Conservation (phyloP, 305 asterid genomes). For the Fraxinus sp. region DNA sequence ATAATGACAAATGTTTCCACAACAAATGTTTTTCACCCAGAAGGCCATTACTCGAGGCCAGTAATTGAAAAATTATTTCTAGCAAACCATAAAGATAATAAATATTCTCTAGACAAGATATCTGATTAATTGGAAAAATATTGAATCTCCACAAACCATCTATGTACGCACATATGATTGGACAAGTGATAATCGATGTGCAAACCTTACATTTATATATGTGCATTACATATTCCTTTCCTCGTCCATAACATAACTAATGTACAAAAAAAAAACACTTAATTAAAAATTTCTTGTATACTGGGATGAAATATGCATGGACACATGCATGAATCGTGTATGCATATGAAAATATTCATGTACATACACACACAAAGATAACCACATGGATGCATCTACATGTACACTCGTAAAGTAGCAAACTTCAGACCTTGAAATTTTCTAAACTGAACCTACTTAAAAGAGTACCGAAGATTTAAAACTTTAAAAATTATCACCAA, state of each 20-base stretch:
- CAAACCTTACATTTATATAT: background rate
- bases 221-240: background rate
- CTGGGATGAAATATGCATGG: background rate
- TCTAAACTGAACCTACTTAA: background rate
- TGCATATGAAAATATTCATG: background rate
- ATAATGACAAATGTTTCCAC: background rate
- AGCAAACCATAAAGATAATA: background rate
- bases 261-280: background rate
- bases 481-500: background rate
- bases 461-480: background rate
- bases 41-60: background rate
- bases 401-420: background rate
- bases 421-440: background rate
- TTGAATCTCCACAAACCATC: background rate
- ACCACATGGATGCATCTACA: background rate
- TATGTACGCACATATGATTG: background rate
- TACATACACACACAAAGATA: background rate
- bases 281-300: background rate
- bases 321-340: background rate
- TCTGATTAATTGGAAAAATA: background rate
- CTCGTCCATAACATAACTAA: background rate
- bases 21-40: background rate
- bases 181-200: background rate
- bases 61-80: background rate
- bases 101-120: background rate